phyloP scores from a whole-genome alignment of 2,329 filamentous ascomycete species.

The Arthroderma sp. region DNA sequence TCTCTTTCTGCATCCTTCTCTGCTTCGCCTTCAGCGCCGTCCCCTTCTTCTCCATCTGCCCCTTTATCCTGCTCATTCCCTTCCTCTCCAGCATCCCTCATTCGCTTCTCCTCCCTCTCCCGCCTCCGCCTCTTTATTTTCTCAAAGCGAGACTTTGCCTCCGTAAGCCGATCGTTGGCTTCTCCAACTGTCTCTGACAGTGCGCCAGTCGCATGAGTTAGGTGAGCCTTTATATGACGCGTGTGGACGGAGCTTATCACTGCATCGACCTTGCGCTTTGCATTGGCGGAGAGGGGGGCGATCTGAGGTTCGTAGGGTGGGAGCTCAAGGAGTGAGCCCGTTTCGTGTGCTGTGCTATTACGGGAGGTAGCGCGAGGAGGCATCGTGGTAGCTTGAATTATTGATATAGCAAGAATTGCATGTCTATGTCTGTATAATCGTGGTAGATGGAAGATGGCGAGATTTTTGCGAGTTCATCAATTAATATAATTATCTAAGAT shows the following conservation, averaged over 20 bases:
- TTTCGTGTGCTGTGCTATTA: neutral
- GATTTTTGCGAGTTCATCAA: neutral
- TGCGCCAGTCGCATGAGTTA: constrained; percentile 36
- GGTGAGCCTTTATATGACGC: constrained; percentile 37
- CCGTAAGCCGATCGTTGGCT: constrained; percentile 44
- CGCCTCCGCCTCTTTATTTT: constrained; percentile 25
- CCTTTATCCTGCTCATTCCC: constrained; percentile 7
- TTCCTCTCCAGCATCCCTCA: neutral
- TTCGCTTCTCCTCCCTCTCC: neutral
- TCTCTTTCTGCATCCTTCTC: constrained; percentile 29
- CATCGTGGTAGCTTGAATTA: neutral
- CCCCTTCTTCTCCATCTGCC: neutral
- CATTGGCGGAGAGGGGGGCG: constrained; percentile 39
- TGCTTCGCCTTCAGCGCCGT: constrained; percentile 14
- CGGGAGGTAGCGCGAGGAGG: neutral
- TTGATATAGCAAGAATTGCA: neutral
- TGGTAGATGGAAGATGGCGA: neutral
- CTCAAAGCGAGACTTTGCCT: constrained; percentile 29
- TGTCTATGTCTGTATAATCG: neutral
- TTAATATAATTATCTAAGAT: neutral
- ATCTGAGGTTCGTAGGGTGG: constrained; percentile 43
- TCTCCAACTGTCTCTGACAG: constrained; percentile 40
- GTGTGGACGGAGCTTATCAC: constrained; percentile 35
- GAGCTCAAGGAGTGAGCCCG: constrained; percentile 21
- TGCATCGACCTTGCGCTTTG: constrained; percentile 36